Percentiles rank a stretch among this genome's conserved stretches.
phyloP scores from a whole-genome alignment of 371 early-diverging fungal genomes.

The Mycotypha africana region DNA sequence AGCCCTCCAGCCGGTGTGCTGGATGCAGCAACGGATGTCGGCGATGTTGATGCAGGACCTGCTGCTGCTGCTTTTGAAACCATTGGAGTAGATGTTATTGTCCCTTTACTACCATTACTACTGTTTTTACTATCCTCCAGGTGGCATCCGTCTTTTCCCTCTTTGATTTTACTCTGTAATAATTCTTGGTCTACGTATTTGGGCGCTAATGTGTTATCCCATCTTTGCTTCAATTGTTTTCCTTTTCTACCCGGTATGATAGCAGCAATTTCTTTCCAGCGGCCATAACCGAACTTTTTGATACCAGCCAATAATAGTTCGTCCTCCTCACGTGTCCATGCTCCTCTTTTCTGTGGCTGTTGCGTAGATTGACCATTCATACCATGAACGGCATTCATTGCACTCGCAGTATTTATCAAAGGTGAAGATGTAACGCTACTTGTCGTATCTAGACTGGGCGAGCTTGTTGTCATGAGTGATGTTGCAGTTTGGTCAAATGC shows the following conservation, averaged over 20 bases:
- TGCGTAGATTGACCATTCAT: background rate
- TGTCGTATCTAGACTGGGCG: background rate
- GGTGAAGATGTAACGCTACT: background rate
- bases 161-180: conserved; percentile 28
- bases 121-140: background rate
- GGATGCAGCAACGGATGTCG: no score
- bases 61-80: background rate
- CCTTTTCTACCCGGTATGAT: conserved; percentile 38
- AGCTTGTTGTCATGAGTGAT: background rate
- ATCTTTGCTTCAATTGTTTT: conserved; percentile 41
- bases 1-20: no score
- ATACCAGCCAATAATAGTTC: conserved; percentile 36
- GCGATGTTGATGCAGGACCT: background rate
- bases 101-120: no score
- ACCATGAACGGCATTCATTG: background rate
- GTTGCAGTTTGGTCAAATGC: no score
- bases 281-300: conserved; percentile 35
- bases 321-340: conserved; percentile 43
- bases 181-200: conserved; percentile 42
- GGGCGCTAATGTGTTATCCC: conserved; percentile 38
- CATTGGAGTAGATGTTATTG: no score
- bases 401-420: background rate
- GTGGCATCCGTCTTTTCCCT: no score
- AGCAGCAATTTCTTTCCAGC: conserved; percentile 41
- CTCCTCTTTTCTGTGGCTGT: conserved; percentile 25